Conservation (phyloP, 805 yeast species). For the Spathaspora girioi region DNA sequence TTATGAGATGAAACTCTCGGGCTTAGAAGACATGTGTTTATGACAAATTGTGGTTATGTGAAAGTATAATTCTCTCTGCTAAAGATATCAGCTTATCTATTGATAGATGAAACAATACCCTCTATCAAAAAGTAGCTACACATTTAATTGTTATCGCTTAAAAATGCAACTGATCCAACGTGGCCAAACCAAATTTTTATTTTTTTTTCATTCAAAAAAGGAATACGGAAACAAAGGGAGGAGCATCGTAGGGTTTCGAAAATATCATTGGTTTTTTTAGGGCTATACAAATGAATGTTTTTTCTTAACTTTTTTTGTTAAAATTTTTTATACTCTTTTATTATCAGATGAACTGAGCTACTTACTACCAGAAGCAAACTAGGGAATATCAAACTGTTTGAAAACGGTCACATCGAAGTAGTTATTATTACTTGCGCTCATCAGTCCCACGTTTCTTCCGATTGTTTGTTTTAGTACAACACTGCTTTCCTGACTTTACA, state of each 20-base stretch:
- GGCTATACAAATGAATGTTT: too few species aligned
- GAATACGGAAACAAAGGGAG: neutral
- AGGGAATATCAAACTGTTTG: too few species aligned
- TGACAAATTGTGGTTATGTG: too few species aligned
- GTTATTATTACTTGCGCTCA: neutral
- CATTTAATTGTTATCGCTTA: neutral
- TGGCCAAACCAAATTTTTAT: neutral
- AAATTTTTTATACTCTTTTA: too few species aligned
- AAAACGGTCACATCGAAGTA: too few species aligned
- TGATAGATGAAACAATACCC: too few species aligned
- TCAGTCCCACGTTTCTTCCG: neutral
- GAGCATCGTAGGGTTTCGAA: neutral
- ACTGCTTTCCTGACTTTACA: neutral
- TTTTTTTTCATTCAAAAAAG: too few species aligned
- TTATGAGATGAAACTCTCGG: too few species aligned
- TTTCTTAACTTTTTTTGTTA: too few species aligned
- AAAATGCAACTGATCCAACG: neutral
- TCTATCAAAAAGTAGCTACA: neutral
- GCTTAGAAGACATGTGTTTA: too few species aligned
- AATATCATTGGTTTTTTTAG: neutral
- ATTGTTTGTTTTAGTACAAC: neutral
- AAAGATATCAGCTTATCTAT: too few species aligned
- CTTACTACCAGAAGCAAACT: neutral
- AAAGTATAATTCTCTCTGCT: too few species aligned
- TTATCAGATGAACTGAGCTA: neutral